These are phyloP conservation scores for Leccinum pachyderme DNA, from an alignment of 1,284 basidiomycete species.

Conservation along the genomic window DNA sequence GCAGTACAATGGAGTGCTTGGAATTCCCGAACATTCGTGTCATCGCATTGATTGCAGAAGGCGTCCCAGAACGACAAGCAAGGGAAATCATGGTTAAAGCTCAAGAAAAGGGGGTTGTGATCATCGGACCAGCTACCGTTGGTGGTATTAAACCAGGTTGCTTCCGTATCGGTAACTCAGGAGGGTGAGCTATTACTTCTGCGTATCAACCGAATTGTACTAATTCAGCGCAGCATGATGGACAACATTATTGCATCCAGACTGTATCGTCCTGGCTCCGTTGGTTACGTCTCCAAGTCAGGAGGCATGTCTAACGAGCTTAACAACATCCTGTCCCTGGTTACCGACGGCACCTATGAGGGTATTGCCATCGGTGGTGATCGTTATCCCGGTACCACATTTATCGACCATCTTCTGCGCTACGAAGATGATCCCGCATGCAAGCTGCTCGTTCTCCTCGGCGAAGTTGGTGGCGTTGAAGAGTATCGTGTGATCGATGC, in stretches of 20 bases:
- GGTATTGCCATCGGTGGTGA: constrained; percentile 99
- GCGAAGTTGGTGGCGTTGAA: constrained; percentile 98
- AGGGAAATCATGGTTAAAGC: constrained; percentile 94
- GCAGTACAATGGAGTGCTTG: constrained; percentile 90
- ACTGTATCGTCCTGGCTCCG: constrained; percentile 96
- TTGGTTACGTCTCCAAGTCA: constrained; percentile 99
- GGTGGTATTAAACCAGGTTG: constrained; percentile 99
- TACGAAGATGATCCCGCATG: constrained; percentile 97
- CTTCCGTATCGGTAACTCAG: constrained; percentile 99
- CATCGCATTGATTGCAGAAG: constrained; percentile 96
- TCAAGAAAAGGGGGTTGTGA: constrained; percentile 83
- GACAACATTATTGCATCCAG: constrained; percentile 99
- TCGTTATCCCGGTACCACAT: constrained; percentile 97
- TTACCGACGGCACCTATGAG: constrained; percentile 99
- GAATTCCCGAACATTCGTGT: constrained; percentile 66
- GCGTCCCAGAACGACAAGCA: constrained; percentile 97
- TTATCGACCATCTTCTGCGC: constrained; percentile 98
- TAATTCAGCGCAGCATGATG: constrained; percentile 79
- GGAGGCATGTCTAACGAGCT: constrained; percentile 99
- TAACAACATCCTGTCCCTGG: constrained; percentile 98
- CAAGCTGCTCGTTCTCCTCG: constrained; percentile 98
- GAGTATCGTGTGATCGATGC: constrained; percentile 99
- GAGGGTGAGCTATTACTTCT: constrained; percentile 59
- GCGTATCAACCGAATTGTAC: neutral
- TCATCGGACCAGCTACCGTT: constrained; percentile 98